Evolutionary conservation across 345 rosid genomes (phyloP), one percentile per base, ranked within the genome.

Genomic region (Acer campestre): DNA sequence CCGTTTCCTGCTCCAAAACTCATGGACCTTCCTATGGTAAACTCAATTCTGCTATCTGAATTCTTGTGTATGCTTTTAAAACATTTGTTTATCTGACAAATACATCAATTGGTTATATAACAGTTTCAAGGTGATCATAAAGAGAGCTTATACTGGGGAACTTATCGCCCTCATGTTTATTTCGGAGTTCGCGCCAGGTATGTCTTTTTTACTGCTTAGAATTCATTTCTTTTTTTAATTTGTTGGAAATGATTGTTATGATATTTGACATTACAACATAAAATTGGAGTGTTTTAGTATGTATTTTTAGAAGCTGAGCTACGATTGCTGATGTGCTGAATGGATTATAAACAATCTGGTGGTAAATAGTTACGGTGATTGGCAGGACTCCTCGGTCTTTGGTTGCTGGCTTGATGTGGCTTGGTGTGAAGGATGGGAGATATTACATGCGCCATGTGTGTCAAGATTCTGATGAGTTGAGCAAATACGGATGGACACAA

Each of bases 331-430:
- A 22, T 14, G 0, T 69, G 40, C 46, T 14, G 49, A 61, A 14
- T 51, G 12, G 42, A 38, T 51, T 76, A 56, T 22, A 40, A 48
- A 67, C 58, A 11, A 25, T 53, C 18, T 67, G 51, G 22, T 67
- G 72, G 75, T 82, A 31, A 77, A 70, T 75, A 58, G 49, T 29
- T 20, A 46, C 71, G 70, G 79, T 79, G 14, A 69, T 66, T 80
- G 79, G 78, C 85, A 95, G 98, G 90, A 84, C 90, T 49, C 98
- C 98, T 23, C 81, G 78, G 65, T 90, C 97, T 56, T 85, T 95
- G 68, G 81, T 93, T 65, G 95, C 91, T 82, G 99, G 99, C 35
- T 85, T 95, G 84, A 95, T 93, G 98, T 95, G 98, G 99, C 75
- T 93, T 74, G 94, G 90, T 70, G 62, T 80, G 0, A 92, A 93